Percentiles rank a stretch among this genome's conserved stretches.
Conservation (phyloP, 352 stramenopile species). For the Aphanomyces stellatus region DNA sequence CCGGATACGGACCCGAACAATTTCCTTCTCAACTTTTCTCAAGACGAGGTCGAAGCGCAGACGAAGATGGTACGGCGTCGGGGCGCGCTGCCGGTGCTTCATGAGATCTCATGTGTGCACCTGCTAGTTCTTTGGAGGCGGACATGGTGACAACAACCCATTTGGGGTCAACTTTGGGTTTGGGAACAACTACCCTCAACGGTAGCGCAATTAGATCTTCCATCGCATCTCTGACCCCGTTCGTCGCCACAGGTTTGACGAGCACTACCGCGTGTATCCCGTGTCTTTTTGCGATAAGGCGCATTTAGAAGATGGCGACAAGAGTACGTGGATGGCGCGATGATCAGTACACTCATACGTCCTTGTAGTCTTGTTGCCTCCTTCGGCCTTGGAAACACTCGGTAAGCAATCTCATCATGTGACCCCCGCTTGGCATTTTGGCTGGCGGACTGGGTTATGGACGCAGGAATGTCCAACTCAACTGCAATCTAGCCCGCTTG, state of each 20-base stretch:
- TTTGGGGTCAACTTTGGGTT: conserved; percentile 79
- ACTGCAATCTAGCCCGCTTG: conserved; percentile 67
- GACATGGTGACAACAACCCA: conserved; percentile 57
- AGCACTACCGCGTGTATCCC: conserved; percentile 81
- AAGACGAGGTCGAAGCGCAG: no score
- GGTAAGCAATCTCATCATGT: conserved; percentile 35
- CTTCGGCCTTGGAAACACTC: conserved; percentile 96
- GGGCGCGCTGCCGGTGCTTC: no score
- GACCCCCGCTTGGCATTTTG: conserved; percentile 22
- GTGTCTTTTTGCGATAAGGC: conserved; percentile 83
- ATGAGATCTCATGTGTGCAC: background rate
- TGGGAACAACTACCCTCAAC: conserved; percentile 49
- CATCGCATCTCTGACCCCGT: no score
- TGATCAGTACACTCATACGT: background rate
- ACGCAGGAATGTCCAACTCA: no score
- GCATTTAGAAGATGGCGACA: conserved; percentile 83
- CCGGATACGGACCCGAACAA: no score
- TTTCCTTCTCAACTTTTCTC: no score
- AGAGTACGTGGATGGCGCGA: conserved; percentile 44
- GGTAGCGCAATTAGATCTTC: conserved; percentile 29
- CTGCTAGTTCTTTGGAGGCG: conserved; percentile 40
- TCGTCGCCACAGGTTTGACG: conserved; percentile 53
- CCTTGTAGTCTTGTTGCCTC: conserved; percentile 87
- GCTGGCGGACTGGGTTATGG: no score
- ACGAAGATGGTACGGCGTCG: background rate